phyloP scores from a whole-genome alignment of 1,284 basidiomycete genomes.

The Irpex lacteus region DNA sequence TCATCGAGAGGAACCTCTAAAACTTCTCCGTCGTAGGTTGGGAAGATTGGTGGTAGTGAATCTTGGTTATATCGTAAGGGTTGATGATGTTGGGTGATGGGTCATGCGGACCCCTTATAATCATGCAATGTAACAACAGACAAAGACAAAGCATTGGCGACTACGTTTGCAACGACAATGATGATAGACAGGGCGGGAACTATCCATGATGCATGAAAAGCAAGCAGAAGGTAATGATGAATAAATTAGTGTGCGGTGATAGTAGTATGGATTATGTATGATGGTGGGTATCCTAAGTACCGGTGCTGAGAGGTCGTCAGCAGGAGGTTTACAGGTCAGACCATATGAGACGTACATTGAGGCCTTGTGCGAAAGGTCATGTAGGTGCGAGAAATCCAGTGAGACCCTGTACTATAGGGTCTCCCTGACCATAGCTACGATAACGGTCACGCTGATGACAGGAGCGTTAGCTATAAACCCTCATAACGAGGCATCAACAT shows the following conservation, averaged over 20 bases:
- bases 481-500: constrained; percentile 27
- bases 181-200: background rate
- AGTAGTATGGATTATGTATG: background rate
- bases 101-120: background rate
- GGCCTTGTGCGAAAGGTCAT: too few species aligned
- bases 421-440: constrained; percentile 58
- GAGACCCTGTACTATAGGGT: constrained; percentile 29
- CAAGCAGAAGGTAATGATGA: background rate
- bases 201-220: background rate
- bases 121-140: background rate
- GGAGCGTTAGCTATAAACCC: constrained; percentile 5
- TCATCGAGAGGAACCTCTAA: constrained; percentile 69
- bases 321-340: too few species aligned
- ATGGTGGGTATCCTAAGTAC: background rate
- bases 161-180: background rate
- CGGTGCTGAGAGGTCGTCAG: too few species aligned
- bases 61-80: background rate
- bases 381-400: background rate
- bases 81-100: background rate
- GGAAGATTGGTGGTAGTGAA: background rate
- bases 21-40: too few species aligned
- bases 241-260: constrained; percentile 1
- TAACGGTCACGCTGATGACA: constrained; percentile 51
- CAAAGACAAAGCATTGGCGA: background rate
- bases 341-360: background rate